Evolutionary conservation across 2,329 filamentous ascomycete species (phyloP).

Genomic region (Fusarium armeniacum): DNA sequence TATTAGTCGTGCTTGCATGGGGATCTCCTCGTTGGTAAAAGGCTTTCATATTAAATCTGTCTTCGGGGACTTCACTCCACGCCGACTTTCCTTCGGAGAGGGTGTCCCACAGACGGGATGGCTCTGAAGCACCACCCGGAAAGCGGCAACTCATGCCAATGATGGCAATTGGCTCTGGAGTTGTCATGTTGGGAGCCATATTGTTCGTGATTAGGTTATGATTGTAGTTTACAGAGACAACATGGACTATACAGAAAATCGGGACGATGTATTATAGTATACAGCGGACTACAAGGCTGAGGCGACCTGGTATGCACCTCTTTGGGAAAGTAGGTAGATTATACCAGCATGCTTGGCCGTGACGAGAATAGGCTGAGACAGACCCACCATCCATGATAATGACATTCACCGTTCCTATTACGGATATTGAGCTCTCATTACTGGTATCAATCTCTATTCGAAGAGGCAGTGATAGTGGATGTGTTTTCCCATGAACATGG

Average conservation of each 20-base stretch:
- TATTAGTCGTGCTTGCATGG: slow-evolving; percentile 7
- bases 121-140: slow-evolving; percentile 8
- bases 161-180: slow-evolving; percentile 14
- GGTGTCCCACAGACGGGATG: slow-evolving; percentile 9
- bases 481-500: not conserved
- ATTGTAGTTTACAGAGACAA: slow-evolving; percentile 6
- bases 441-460: not conserved
- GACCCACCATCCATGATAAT: not conserved
- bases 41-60: slow-evolving; percentile 8
- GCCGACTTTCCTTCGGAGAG: slow-evolving; percentile 5
- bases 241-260: not conserved
- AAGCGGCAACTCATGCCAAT: slow-evolving; percentile 16
- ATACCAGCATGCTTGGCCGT: slow-evolving; percentile 2
- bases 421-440: slow-evolving; percentile 7
- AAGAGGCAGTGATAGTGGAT: not conserved
- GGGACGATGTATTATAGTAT: slow-evolving; percentile 12
- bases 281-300: slow-evolving; percentile 5
- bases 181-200: slow-evolving; percentile 5
- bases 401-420: slow-evolving; percentile 8
- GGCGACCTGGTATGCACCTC: not conserved
- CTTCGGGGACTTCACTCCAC: slow-evolving; percentile 5
- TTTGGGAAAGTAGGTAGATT: not conserved
- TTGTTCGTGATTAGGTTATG: slow-evolving; percentile 1
- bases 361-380: not conserved
- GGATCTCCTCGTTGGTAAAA: slow-evolving; percentile 10